Conservation (phyloP, 257 asterid species). For the Petrea volubilis region DNA sequence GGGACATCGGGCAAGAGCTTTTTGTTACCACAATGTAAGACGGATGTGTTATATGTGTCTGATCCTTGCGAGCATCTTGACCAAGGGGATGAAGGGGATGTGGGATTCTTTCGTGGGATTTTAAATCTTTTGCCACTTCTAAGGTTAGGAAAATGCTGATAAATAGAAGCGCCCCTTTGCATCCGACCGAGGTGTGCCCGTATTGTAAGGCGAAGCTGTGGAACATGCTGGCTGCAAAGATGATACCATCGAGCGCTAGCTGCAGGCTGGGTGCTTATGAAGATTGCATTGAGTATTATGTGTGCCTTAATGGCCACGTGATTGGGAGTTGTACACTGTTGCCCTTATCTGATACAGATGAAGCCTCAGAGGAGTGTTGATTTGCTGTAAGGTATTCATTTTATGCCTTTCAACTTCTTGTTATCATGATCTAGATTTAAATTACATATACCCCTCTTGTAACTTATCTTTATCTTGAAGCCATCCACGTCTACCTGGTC, state of each 20-base stretch:
- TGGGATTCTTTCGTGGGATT: constrained; percentile 88
- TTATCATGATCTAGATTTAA: not conserved
- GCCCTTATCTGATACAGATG: constrained; percentile 95
- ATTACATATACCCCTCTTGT: too few species aligned
- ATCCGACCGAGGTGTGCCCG: constrained; percentile 83
- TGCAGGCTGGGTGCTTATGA: constrained; percentile 93
- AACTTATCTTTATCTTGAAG: not conserved
- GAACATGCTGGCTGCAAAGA: constrained; percentile 85
- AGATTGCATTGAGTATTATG: constrained; percentile 86
- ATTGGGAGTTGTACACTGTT: constrained; percentile 86
- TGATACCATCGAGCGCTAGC: constrained; percentile 96
- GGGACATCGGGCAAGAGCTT: constrained; percentile 96
- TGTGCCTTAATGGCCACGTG: constrained; percentile 92
- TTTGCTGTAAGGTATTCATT: constrained; percentile 35
- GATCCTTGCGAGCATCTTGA: constrained; percentile 99
- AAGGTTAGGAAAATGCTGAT: constrained; percentile 82
- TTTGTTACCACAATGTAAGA: constrained; percentile 76
- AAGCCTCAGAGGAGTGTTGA: constrained; percentile 66
- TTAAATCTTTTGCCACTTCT: constrained; percentile 73
- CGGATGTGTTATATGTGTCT: constrained; percentile 83
- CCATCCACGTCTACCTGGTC: not conserved
- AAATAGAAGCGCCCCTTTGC: constrained; percentile 62
- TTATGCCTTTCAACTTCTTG: not conserved
- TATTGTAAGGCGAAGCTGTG: constrained; percentile 94
- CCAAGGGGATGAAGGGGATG: constrained; percentile 96